Evolutionary conservation across 805 yeast species (phyloP).

Genomic region (Metschnikowia drakensbergensis): DNA sequence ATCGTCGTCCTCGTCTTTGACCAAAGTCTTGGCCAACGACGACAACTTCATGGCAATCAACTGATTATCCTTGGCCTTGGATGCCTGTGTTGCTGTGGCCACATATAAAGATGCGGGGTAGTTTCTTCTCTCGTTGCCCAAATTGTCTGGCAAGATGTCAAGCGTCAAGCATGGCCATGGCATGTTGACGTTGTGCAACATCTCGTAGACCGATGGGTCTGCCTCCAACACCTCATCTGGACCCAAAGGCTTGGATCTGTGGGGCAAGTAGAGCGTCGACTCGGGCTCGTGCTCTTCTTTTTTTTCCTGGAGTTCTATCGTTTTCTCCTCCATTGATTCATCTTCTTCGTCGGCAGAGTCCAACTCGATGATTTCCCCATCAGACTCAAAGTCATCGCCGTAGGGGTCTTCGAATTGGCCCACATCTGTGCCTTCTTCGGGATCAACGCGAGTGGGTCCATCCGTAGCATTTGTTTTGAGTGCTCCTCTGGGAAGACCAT

Average conservation of each 20-base stretch:
- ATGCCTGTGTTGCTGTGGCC: constrained; percentile 93
- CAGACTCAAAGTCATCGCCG: constrained; percentile 91
- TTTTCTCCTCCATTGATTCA: constrained; percentile 36
- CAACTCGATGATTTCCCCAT: constrained; percentile 80
- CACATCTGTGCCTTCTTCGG: constrained; percentile 51
- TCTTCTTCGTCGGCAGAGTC: constrained; percentile 52
- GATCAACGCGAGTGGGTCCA: constrained; percentile 34
- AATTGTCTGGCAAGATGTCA: constrained; percentile 79
- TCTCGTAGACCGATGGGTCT: constrained; percentile 92
- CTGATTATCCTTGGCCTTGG: constrained; percentile 82
- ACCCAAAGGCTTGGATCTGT: constrained; percentile 82
- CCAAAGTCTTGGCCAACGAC: constrained; percentile 78
- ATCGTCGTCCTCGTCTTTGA: constrained; percentile 76
- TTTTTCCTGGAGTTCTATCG: constrained; percentile 22
- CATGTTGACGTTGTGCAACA: constrained; percentile 89
- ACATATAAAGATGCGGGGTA: constrained; percentile 85
- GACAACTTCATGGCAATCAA: constrained; percentile 78
- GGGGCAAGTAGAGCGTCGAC: constrained; percentile 74
- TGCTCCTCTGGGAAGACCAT: constrained; percentile 23
- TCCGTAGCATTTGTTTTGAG: constrained; percentile 35
- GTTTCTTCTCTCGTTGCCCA: constrained; percentile 83
- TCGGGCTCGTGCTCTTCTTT: constrained; percentile 25
- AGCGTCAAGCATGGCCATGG: constrained; percentile 97
- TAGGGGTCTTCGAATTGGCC: constrained; percentile 87
- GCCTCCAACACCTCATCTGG: constrained; percentile 96